Evolutionary conservation across 2,329 filamentous ascomycete genomes (phyloP), one percentile per base, ranked within the genome.

Genomic region (Hypomyces perniciosus): DNA sequence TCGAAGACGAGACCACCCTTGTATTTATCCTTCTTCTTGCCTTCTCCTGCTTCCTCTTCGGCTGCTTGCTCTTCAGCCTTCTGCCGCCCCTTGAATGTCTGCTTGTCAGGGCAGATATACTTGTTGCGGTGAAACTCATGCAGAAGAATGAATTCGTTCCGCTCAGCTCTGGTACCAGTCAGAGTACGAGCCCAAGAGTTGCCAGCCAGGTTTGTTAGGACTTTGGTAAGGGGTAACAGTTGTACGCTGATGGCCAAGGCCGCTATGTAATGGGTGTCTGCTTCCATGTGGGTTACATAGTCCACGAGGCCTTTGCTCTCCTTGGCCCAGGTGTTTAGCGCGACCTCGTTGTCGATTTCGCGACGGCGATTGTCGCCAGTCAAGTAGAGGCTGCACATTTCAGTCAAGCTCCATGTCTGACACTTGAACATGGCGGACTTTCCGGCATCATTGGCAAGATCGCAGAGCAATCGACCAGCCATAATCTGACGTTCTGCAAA

Each of bases 1-100:
- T 99, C 93, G 61, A 99, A 97, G 51, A 99, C 93, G 31, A 99
- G 83, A 77, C 95, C 93, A 65, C 93, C 93, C 74, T 99, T 97
- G 76, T 87, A 99, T 70, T 97, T 99, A 72, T 99, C 95, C 69
- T 96, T 99, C 77, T 97, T 99, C 73, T 96, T 99, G 53, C 80
- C 81, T 56, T 90, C 88, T 7, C 77, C 81, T 10, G 68, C 77
- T 26, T 85, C 87, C 44, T 88, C 86, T 6, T 86, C 84, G 20
- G 76, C 54, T 46, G 77, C 75, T 54, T 90, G 86, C 47, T 91
- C 88, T 50, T 90, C 86, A 12, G 72, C 72, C 61, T 86, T 88
- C 44, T 82, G 78, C 53, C 88, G 87, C 10, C 83, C 83, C 59
- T 85, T 90, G 61, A 88, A 90, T 42, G 78, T 85, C 58, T 90